Percentiles rank a stretch among this genome's conserved stretches.
phyloP scores from a whole-genome alignment of 306 rosid species.

The Astragalus glycyphyllos region DNA sequence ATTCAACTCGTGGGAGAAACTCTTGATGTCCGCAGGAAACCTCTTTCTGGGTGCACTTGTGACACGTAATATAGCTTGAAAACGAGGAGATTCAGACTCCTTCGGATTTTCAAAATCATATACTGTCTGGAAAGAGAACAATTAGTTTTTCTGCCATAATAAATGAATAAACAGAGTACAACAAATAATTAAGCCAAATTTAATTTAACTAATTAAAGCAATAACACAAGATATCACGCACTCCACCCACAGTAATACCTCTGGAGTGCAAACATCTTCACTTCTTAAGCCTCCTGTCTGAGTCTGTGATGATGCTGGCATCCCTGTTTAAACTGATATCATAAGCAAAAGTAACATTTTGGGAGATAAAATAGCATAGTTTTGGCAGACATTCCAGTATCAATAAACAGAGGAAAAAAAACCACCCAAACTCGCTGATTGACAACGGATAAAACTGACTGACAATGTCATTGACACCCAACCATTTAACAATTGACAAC shows the following conservation, averaged over 20 bases:
- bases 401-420: constrained; percentile 39
- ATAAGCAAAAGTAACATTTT: constrained; percentile 42
- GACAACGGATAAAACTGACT: constrained; percentile 15
- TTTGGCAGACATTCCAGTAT: constrained; percentile 26
- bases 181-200: constrained; percentile 29
- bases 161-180: constrained; percentile 22
- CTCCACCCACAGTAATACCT: constrained; percentile 57
- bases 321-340: constrained; percentile 59
- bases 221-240: constrained; percentile 19
- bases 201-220: neutral
- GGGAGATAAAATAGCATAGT: constrained; percentile 29
- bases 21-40: constrained; percentile 84
- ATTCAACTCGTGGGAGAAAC: constrained; percentile 96
- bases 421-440: constrained; percentile 1
- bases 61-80: constrained; percentile 94
- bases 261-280: constrained; percentile 87
- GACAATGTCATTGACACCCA: constrained; percentile 32
- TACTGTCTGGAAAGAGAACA: constrained; percentile 61
- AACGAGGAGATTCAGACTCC: constrained; percentile 99
- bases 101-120: constrained; percentile 95
- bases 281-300: constrained; percentile 69
- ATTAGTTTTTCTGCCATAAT: constrained; percentile 36
- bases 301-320: constrained; percentile 57
- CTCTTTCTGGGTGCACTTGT: constrained; percentile 97
- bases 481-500: constrained; percentile 23